phyloP scores from a whole-genome alignment of 2,329 filamentous ascomycete species.

The Curvularia sp. region DNA sequence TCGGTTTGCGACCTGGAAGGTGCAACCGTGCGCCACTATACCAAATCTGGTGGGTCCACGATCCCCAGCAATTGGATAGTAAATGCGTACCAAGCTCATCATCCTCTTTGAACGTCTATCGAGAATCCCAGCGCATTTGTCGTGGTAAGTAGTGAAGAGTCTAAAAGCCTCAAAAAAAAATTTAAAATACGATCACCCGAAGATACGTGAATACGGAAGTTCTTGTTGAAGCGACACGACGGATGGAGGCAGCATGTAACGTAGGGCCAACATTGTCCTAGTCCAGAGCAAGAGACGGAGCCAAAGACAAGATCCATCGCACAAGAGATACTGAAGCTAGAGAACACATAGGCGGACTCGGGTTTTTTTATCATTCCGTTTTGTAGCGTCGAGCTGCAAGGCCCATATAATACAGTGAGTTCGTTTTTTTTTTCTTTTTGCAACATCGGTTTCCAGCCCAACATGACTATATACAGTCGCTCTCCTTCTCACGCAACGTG shows the following conservation, averaged over 20 bases:
- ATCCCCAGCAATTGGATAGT: neutral
- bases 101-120: neutral
- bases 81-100: neutral
- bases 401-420: constrained; percentile 15
- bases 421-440: constrained; percentile 2
- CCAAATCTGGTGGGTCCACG: constrained; percentile 8
- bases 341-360: neutral
- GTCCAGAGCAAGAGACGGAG: neutral
- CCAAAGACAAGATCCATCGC: neutral
- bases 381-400: constrained; percentile 2
- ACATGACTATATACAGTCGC: neutral
- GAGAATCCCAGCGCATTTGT: neutral
- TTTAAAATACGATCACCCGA: neutral
- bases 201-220: neutral
- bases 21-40: constrained; percentile 32
- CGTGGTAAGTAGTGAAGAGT: fast-evolving
- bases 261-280: neutral
- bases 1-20: constrained; percentile 35
- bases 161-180: neutral
- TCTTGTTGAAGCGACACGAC: neutral
- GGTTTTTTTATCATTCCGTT: neutral
- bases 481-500: neutral
- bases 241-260: neutral
- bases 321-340: neutral
- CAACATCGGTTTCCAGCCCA: neutral